Evolutionary conservation across 257 asterid genomes (phyloP).

Genomic region (Forsythia viridissima): DNA sequence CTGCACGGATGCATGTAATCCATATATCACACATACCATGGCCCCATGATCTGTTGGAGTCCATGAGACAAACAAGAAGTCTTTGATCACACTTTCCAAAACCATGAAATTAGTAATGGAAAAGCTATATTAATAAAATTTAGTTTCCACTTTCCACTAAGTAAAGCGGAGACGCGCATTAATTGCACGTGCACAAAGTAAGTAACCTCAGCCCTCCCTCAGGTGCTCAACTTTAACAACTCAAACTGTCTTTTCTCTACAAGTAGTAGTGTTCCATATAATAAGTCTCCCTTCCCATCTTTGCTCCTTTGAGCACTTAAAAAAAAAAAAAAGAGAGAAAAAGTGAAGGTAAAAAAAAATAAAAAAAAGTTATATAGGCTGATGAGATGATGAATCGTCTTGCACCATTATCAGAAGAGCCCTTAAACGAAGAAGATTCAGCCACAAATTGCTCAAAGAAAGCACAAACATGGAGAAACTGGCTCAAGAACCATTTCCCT

Average conservation of each 20-base stretch:
- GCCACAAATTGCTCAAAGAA: conserved; percentile 33
- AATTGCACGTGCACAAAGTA: conserved; percentile 28
- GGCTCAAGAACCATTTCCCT: conserved; percentile 61
- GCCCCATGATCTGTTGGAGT: too few relatives aligned
- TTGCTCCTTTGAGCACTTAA: neutral
- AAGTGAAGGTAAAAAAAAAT: neutral
- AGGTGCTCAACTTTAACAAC: neutral
- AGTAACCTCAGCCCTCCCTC: neutral
- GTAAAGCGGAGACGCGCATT: conserved; percentile 19
- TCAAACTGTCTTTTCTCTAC: neutral
- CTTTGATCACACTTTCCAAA: neutral
- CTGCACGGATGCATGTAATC: too few relatives aligned
- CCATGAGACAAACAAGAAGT: neutral
- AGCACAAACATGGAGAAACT: conserved; percentile 53
- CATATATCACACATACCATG: too few relatives aligned
- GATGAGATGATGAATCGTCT: conserved; percentile 56
- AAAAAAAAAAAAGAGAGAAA: neutral
- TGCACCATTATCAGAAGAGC: conserved; percentile 74
- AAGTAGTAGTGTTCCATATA: neutral
- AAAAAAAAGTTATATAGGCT: neutral
- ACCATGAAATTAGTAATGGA: neutral
- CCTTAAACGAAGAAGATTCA: conserved; percentile 49
- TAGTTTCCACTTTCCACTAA: neutral
- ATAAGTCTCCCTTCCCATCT: neutral
- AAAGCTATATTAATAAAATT: too few relatives aligned